Base-by-base conservation (phyloP, 176 grass and related monocot genomes). In the Puccinellia tenuiflora region DNA sequence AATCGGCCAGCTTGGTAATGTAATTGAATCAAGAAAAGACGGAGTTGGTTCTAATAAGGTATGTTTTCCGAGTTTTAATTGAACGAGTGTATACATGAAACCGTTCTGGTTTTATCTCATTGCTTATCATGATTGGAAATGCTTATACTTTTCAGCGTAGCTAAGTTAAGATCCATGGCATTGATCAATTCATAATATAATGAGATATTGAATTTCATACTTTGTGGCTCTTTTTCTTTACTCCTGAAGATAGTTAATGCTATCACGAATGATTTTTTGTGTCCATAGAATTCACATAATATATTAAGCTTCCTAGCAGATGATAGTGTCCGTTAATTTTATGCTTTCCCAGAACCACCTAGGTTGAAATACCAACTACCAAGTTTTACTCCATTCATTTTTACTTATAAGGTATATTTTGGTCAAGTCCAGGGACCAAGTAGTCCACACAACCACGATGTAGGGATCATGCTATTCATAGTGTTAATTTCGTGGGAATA, bases 1-100 rank as follows among this genome's bases (percentile, higher is more conserved):
- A 84, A 89, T 99, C 28, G 87, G 90, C 62, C 74, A 88, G 78
- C 84, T 88, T 75, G 96, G 93, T 40, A 99, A 90, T 39, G 87
- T 93, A 83, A 93, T 99, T 85, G 93, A 93, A 80, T 96, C 93
- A 65, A 99, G 89, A 89, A 92, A 96, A 81, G 96, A 89, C 38
- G 86, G 91, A 79, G 81, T 99, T 68, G 96, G 96, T 79, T 81
- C 87, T 18, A 89, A 91, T 59, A 96, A 99, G 96, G 96, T 99
- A 89, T 53, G 47, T 20, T 71, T 15, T 52, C 55, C 30, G 31
- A 83, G 13, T 67, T 75, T 25, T 83, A 65, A 60, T 28, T 73
- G 3, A 83, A 66, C 7, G 35, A 77, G 54, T 46, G 39, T 86
- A 25, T 60, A 62, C 9, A 3, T 67, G 73, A 57, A 81, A 56